Base-by-base conservation (phyloP, 352 stramenopile species). In the Hyphochytrium catenoides region DNA sequence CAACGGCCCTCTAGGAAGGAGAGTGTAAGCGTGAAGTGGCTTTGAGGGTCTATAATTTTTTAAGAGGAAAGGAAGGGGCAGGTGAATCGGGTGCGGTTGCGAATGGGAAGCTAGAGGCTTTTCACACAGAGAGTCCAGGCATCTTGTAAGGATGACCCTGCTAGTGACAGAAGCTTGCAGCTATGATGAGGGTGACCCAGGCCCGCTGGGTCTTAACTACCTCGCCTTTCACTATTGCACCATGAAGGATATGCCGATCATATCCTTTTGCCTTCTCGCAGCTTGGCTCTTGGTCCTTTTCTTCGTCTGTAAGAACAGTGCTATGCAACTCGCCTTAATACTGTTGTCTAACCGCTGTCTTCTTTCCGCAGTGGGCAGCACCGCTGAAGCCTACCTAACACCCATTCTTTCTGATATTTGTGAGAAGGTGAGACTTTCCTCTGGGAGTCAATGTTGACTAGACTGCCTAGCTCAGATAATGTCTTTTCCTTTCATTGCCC, bases 371-470 rank as follows among this genome's bases (percentile, higher is more conserved):
- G 59, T 98, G 31, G 88, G 85, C n/a, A 81, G 60, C 34, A 97
- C 89, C 9, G 91, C 91, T 0, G 86, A 97, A 31, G 84, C 89
- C 29, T 98, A 94, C 54, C 97, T 98, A 54, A 93, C 68, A 0
- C 85, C 88, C 0, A 87, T 74, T 11, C 63, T 98, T 8, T 87
- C 91, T 39, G 91, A 71, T 62, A 89, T 98, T 39, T 93, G 73
- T 25, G 58, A 90, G 24, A 82, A 90, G 54, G 59, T 82, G 29
- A 16, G 48, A 34, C 32, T 51, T 16, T 36, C 14, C 11, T 39
- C 48, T 25, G 34, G 39, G 9, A 47, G n/a, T n/a, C n/a, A n/a
- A n/a, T n/a, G n/a, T n/a, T n/a, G n/a, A n/a, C 5, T 7, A 38
- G 14, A 36, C 11, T 4, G 9, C 23, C 14, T 8, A 3, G 9